These are phyloP conservation scores for Akanthomyces uredinophilus DNA, from an alignment of 2,329 filamentous ascomycete genomes.

Conservation along the genomic window DNA sequence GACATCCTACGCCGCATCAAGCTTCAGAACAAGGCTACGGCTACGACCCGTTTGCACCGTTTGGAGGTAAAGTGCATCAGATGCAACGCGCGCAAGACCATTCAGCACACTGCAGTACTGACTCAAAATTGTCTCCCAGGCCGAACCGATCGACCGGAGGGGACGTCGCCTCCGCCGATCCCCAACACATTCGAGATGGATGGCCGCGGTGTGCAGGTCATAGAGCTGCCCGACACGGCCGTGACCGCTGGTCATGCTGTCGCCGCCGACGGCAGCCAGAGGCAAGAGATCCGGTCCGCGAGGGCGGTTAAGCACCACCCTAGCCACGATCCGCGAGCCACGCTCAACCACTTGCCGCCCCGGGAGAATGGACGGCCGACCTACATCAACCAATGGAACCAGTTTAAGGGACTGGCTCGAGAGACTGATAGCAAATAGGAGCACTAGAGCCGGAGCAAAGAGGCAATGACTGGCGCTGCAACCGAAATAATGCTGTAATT, in stretches of 20 bases:
- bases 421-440: not conserved
- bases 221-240: slow-evolving; percentile 28
- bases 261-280: slow-evolving; percentile 8
- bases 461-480: not conserved
- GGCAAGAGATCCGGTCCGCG: not conserved
- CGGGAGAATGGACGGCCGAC: slow-evolving; percentile 25
- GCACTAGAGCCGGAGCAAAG: not conserved
- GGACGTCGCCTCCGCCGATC: slow-evolving; percentile 22
- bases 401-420: slow-evolving; percentile 23
- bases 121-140: slow-evolving; percentile 21
- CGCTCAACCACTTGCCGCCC: slow-evolving; percentile 28
- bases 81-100: not conserved
- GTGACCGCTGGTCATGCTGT: slow-evolving; percentile 14
- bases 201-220: slow-evolving; percentile 26
- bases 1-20: slow-evolving; percentile 4
- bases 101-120: no score
- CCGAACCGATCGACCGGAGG: slow-evolving; percentile 26
- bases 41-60: slow-evolving; percentile 38
- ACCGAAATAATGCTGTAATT: slow-evolving; percentile 6
- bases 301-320: slow-evolving; percentile 10
- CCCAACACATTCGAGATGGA: slow-evolving; percentile 35
- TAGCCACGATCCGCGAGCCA: slow-evolving; percentile 29
- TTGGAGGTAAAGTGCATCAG: slow-evolving; percentile 33
- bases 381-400: slow-evolving; percentile 36
- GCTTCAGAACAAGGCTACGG: not conserved